phyloP scores from a whole-genome alignment of 1,284 basidiomycete genomes.

The Inonotus obliquus region DNA sequence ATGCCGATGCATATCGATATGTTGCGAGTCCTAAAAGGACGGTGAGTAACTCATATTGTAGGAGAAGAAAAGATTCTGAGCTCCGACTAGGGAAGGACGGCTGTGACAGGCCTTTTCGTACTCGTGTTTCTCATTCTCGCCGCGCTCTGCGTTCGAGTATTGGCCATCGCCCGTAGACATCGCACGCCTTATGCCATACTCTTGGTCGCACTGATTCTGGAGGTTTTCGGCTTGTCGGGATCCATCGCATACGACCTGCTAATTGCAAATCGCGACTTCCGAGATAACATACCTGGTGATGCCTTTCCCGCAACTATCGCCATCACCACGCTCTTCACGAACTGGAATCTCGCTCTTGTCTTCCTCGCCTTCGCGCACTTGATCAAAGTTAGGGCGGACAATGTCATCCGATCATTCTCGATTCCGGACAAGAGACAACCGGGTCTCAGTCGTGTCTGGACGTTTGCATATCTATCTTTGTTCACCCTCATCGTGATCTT shows the following conservation, averaged over 20 bases:
- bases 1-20: too few species aligned
- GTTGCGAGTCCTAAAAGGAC: too few species aligned
- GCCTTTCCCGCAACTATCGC: background rate
- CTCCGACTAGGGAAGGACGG: background rate
- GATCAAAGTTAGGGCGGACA: background rate
- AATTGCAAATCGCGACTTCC: background rate
- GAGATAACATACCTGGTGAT: background rate
- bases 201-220: background rate
- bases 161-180: background rate
- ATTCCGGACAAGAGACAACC: too few species aligned
- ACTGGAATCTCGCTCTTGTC: background rate
- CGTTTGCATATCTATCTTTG: background rate
- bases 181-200: background rate
- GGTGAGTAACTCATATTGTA: too few species aligned
- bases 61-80: too few species aligned
- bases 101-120: background rate
- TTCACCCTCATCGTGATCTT: background rate
- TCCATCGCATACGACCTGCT: background rate
- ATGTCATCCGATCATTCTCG: background rate
- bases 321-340: background rate
- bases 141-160: background rate
- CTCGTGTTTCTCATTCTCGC: background rate
- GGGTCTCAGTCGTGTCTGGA: background rate
- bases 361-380: conserved; percentile 1
- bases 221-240: background rate